Evolutionary conservation across 192 early-diverging fungal genomes (phyloP).

Genomic region (Haplosporangium gracile): DNA sequence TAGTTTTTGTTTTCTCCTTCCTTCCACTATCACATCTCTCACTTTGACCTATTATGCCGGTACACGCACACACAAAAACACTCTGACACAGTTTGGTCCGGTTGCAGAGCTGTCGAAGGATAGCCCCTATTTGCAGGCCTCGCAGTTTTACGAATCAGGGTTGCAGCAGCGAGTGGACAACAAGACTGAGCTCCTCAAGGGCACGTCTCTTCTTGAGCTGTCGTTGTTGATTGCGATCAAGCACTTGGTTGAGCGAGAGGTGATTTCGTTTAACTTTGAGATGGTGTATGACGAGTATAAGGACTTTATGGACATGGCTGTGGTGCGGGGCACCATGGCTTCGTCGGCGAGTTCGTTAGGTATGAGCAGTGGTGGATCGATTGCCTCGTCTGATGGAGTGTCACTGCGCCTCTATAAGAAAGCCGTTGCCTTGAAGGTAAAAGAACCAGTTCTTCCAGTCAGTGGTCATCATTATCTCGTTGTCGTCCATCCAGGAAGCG

Average conservation of each 20-base stretch:
- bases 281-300: constrained; percentile 96
- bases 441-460: background rate
- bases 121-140: constrained; percentile 53
- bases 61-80: background rate
- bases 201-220: constrained; percentile 85
- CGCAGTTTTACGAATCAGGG: constrained; percentile 56
- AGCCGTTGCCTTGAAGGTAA: constrained; percentile 86
- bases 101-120: constrained; percentile 47
- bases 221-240: constrained; percentile 84
- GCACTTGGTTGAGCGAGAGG: constrained; percentile 75
- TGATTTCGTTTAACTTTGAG: constrained; percentile 89
- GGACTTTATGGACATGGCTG: constrained; percentile 77
- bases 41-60: background rate
- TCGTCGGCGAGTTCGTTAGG: constrained; percentile 35
- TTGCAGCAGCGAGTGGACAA: constrained; percentile 62
- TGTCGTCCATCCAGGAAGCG: background rate
- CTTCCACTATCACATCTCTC: background rate
- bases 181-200: constrained; percentile 70
- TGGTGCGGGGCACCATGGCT: constrained; percentile 57
- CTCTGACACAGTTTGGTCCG: constrained; percentile 58
- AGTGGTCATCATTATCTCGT: background rate
- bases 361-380: constrained; percentile 26
- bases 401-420: constrained; percentile 82
- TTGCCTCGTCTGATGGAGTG: constrained; percentile 54
- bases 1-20: background rate